Base-by-base conservation (phyloP, 1,139 yeast species). In the Scheffersomyces lignicola region DNA sequence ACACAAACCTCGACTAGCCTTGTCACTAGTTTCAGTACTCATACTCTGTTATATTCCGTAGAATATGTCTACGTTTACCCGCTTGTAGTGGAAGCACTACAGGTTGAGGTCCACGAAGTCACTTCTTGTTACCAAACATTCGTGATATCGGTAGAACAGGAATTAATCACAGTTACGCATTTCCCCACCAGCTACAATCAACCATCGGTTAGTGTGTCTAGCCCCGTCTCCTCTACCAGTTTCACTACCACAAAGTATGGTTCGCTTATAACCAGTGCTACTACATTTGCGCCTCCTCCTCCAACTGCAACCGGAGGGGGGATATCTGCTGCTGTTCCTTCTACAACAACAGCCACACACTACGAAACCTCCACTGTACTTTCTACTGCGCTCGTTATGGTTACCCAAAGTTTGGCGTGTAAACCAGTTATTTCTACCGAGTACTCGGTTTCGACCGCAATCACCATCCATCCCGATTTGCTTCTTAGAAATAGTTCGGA, bases 381-480 rank as follows among this genome's bases (percentile, higher is more conserved):
- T 15, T 26, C 29, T 7, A 26, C 29, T 15, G 20, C 20, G 8
- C 4, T 16, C 5, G 20, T 26, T 4, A 21, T 26, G 6, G 29
- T 15, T 10, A 26, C 29, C 18, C 6, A 14, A 6, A 26, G 18
- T 26, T 11, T 18, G 7, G 5, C 7, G 5, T 26, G 29, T 26
- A 13, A 7, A 15, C 29, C 29, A 26, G 29, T 15, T 5, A 15
- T 26, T 5, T 5, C 29, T 16, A 26, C 29, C n/a, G 29, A 26
- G n/a, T 26, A 26, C 18, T 26, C 29, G n/a, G 18, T 14, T n/a
- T 7, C 20, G 5, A 10, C 29, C 18, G n/a, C 16, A 16, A 9
- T 26, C 6, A 14, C 18, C 16, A 18, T 20, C 23, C 23, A 9
- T 8, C 23, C 23, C 23, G 23, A 20, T 9, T 20, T 20, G 9